A percentile compares a stretch with the other conserved stretches of the same genome.
Conservation (phyloP, 768 basidiomycete genomes). For the Suillus alpinus region DNA sequence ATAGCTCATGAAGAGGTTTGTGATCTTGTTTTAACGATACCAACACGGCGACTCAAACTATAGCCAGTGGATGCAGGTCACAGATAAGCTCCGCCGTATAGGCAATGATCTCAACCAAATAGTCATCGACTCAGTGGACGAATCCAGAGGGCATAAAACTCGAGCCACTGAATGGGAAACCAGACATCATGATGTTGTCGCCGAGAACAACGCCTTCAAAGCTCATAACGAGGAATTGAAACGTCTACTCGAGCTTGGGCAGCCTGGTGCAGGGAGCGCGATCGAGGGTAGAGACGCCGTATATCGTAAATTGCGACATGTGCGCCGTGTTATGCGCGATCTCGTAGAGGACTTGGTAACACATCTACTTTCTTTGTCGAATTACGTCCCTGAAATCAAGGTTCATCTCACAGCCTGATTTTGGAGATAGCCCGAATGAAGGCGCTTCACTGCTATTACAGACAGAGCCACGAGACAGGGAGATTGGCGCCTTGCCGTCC, state of each 20-base stretch:
- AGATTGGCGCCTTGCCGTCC: background rate
- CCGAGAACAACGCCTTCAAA: conserved; percentile 27
- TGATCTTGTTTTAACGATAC: background rate
- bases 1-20: conserved; percentile 29
- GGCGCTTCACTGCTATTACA: background rate
- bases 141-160: conserved; percentile 17
- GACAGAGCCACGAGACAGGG: background rate
- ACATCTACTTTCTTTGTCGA: conserved; percentile 1
- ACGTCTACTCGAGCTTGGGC: conserved; percentile 20
- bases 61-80: conserved; percentile 25
- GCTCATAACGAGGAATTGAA: conserved; percentile 35
- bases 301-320: conserved; percentile 29
- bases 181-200: conserved; percentile 21
- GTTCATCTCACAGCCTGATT: background rate
- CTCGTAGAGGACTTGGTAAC: conserved; percentile 40
- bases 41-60: background rate
- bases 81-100: conserved; percentile 24
- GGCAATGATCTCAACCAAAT: conserved; percentile 28
- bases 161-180: conserved; percentile 40
- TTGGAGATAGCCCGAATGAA: background rate
- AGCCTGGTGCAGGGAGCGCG: conserved; percentile 23
- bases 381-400: background rate
- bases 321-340: conserved; percentile 40
- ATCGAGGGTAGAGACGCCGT: conserved; percentile 34
- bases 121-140: conserved; percentile 20